Evolutionary conservation across 2,329 filamentous ascomycete genomes (phyloP).

Genomic region (Pseudogymnoascus sp.): DNA sequence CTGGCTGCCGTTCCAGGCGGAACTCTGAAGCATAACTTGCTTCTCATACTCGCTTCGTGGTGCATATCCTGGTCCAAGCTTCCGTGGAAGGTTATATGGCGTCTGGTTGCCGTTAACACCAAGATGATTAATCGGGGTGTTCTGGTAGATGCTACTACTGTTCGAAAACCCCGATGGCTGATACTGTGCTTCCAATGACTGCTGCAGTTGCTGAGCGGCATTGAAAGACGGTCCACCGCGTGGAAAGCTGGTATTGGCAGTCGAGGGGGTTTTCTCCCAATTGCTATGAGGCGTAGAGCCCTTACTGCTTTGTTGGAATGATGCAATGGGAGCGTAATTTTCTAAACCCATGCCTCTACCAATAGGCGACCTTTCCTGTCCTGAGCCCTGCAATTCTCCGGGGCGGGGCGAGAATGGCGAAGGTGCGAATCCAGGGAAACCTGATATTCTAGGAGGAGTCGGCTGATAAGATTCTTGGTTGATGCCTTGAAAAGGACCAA

Average conservation of each 20-base stretch:
- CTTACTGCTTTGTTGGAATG: conserved; percentile 18
- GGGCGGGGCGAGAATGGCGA: conserved; percentile 35
- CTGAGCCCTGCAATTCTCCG: conserved; percentile 24
- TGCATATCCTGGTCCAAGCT: conserved; percentile 13
- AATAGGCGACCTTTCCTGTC: background rate
- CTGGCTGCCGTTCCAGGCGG: conserved; percentile 22
- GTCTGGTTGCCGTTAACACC: background rate
- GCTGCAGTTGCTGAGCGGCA: conserved; percentile 14
- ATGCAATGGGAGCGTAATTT: background rate
- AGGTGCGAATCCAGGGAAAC: conserved; percentile 36
- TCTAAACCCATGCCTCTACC: background rate
- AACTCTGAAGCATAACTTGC: conserved; percentile 25
- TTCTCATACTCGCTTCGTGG: conserved; percentile 22
- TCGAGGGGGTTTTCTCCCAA: conserved; percentile 14
- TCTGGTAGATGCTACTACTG: conserved; percentile 41
- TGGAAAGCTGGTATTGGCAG: conserved; percentile 27
- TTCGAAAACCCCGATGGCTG: conserved; percentile 36
- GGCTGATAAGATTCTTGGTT: conserved; percentile 14
- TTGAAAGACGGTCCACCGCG: background rate
- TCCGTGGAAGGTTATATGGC: background rate
- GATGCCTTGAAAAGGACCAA: conserved; percentile 31
- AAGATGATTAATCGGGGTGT: conserved; percentile 31
- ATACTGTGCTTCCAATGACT: conserved; percentile 19
- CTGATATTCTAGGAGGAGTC: conserved; percentile 28
- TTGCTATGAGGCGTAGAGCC: background rate